Evolutionary conservation across 2,329 filamentous ascomycete genomes (phyloP).

Genomic region (Fusarium bulbicola): DNA sequence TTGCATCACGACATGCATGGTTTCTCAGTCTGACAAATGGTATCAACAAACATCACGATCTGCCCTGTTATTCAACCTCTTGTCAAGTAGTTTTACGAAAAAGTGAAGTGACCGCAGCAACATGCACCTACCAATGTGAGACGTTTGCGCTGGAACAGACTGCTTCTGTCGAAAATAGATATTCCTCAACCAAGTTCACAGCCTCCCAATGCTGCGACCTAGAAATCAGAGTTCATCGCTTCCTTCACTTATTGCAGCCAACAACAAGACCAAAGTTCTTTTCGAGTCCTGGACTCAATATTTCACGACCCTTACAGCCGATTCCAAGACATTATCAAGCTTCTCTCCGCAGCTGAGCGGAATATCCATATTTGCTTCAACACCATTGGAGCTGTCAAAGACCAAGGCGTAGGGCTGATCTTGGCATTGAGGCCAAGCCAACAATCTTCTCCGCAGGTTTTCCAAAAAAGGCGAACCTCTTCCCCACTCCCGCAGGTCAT

Average conservation of each 20-base stretch:
- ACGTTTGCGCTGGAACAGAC: neutral
- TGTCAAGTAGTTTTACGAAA: neutral
- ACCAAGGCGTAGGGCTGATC: neutral
- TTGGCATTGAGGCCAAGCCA: neutral
- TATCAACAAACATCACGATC: fast-evolving
- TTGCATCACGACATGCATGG: no score
- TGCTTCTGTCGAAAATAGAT: neutral
- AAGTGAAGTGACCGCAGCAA: neutral
- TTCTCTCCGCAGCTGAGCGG: neutral
- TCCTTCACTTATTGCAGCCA: neutral
- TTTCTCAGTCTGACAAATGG: fast-evolving
- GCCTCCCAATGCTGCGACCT: fast-evolving
- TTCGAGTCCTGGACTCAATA: neutral
- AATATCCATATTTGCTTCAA: fast-evolving
- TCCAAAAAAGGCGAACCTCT: neutral
- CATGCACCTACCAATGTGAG: neutral
- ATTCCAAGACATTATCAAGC: neutral
- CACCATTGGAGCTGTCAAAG: neutral
- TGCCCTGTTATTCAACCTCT: fast-evolving
- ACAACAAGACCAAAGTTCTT: neutral
- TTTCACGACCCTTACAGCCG: no score
- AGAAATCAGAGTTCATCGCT: neutral
- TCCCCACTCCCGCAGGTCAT: neutral
- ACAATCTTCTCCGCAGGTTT: neutral
- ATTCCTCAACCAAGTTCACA: fast-evolving